Evolutionary conservation across 1,284 basidiomycete species (phyloP).

Genomic region (Boletus austroedulis): DNA sequence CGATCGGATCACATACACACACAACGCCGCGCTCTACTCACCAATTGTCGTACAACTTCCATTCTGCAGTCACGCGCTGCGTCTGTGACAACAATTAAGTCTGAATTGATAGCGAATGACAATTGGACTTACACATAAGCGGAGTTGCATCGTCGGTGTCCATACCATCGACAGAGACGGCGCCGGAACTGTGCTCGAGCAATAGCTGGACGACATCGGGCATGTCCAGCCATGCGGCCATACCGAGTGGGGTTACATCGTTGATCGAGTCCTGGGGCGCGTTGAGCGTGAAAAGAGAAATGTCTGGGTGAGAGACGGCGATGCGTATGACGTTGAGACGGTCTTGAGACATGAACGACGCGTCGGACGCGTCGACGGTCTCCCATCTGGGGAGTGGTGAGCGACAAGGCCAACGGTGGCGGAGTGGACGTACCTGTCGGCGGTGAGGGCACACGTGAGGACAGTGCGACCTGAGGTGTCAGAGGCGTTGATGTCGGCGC

Average conservation of each 20-base stretch:
- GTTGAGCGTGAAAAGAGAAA: constrained; percentile 66
- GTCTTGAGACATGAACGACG: constrained; percentile 54
- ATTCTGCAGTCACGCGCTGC: constrained; percentile 67
- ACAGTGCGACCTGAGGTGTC: constrained; percentile 59
- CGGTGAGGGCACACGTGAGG: constrained; percentile 64
- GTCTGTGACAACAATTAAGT: constrained; percentile 43
- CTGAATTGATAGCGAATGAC: background rate
- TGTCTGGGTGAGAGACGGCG: constrained; percentile 51
- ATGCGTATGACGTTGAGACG: constrained; percentile 55
- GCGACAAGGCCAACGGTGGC: background rate
- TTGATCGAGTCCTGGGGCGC: constrained; percentile 61
- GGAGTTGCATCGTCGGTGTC: constrained; percentile 70
- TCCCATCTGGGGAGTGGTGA: constrained; percentile 49
- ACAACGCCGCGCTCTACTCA: constrained; percentile 35
- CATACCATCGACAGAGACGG: constrained; percentile 66
- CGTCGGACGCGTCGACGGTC: constrained; percentile 62
- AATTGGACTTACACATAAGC: constrained; percentile 65
- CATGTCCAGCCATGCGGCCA: constrained; percentile 71
- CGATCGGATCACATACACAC: constrained; percentile 6
- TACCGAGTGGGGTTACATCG: constrained; percentile 69
- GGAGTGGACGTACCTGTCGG: constrained; percentile 52
- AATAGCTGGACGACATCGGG: constrained; percentile 54
- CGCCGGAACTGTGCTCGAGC: constrained; percentile 55
- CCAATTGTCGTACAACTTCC: constrained; percentile 60
- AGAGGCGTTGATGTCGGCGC: constrained; percentile 63